phyloP scores from a whole-genome alignment of 345 rosid genomes.

The Theobroma cacao region DNA sequence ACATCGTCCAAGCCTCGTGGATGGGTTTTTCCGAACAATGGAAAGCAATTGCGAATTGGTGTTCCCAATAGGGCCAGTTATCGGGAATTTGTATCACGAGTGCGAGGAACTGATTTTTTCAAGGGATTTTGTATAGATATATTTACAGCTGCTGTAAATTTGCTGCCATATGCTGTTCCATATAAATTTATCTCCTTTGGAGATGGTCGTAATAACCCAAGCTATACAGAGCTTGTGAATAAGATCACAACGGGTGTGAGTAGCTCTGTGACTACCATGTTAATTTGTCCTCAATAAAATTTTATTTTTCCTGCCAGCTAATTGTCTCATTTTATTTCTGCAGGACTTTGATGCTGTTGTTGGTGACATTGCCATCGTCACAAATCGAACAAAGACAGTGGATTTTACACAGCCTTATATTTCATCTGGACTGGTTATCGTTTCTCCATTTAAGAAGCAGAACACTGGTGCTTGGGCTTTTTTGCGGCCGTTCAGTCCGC shows the following conservation, averaged over 20 bases:
- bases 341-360: constrained; percentile 85
- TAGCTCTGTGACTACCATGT: constrained; percentile 4
- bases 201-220: constrained; percentile 69
- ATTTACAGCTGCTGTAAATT: constrained; percentile 70
- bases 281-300: not conserved
- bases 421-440: constrained; percentile 88
- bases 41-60: constrained; percentile 75
- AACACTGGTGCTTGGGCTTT: constrained; percentile 95
- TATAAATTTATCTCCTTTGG: constrained; percentile 71
- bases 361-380: constrained; percentile 87
- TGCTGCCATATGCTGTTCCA: constrained; percentile 85
- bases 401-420: constrained; percentile 94
- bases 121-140: constrained; percentile 94
- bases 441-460: constrained; percentile 71
- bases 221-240: constrained; percentile 70
- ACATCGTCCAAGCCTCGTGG: constrained; percentile 73
- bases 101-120: constrained; percentile 58
- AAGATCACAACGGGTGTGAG: constrained; percentile 79
- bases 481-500: constrained; percentile 64
- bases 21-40: constrained; percentile 92
- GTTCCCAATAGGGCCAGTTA: constrained; percentile 77
- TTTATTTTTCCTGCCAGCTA: constrained; percentile 10
- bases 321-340: constrained; percentile 13
- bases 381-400: constrained; percentile 78
- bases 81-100: constrained; percentile 71